Base-by-base conservation (phyloP, 768 basidiomycete genomes). In the Trametes cubensis region DNA sequence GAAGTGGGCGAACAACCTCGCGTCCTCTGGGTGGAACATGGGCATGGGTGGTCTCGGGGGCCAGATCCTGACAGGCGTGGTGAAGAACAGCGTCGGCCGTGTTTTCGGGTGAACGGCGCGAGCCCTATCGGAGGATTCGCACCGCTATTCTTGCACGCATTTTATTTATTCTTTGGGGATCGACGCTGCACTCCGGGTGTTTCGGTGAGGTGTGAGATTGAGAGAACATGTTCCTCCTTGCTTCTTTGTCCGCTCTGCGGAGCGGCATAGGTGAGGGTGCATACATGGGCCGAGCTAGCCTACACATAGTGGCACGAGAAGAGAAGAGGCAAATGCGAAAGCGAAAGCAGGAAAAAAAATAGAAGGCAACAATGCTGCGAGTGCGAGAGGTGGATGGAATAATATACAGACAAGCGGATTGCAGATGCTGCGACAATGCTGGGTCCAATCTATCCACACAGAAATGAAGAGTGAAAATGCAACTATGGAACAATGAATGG, bases 11-110 rank as follows among this genome's bases (percentile, higher is more conserved):
- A 88, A 84, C 61, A 83, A 80, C 26, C 81, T 92, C 18, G 83
- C 85, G 14, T 80, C 87, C n/a, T 83, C 83, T 2, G 82, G 81
- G 40, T 92, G 92, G 87, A 79, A 83, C 54, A 75, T 90, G 67
- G 87, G 88, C 15, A 71, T 94, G 26, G 89, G 93, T 28, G 89
- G 94, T 0, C 73, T 98, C 47, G 93, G 95, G 1, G 92, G 94
- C 3, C 89, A 92, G 68, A 76, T 99, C 51, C 76, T 98, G 23
- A 85, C 87, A 3, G 87, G 94, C 1, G 86, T 91, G 5, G 85
- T 98, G 42, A 89, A 89, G 78, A 91, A 85, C 69, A 84, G 91
- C 28, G 84, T 96, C 15, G 87, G 92, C 20, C 82, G 84, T 61
- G 80, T 95, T 50, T 90, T 97, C 69, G 82, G 88, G 54, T 82